Conservation (phyloP, 495 filamentous ascomycete genomes). For the Hyaloscypha finlandica region DNA sequence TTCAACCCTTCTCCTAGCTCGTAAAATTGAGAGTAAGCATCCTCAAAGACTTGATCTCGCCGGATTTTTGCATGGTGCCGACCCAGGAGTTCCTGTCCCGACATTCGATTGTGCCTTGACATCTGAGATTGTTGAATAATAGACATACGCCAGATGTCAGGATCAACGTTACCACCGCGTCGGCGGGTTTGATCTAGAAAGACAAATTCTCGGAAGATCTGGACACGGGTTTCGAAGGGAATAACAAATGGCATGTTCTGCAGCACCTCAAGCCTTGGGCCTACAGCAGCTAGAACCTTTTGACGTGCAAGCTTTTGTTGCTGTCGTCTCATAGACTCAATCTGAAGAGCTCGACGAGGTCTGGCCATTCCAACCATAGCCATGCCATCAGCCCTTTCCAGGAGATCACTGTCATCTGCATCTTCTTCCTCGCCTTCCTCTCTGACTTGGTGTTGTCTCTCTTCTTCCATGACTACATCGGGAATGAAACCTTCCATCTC, state of each 20-base stretch:
- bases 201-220: slow-evolving; percentile 94
- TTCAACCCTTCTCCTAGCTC: slow-evolving; percentile 79
- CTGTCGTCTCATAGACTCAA: slow-evolving; percentile 53
- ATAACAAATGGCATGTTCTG: slow-evolving; percentile 98
- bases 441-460: slow-evolving; percentile 61
- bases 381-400: background rate
- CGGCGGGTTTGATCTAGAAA: slow-evolving; percentile 75
- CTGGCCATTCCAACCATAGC: slow-evolving; percentile 25
- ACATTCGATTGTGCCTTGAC: slow-evolving; percentile 29
- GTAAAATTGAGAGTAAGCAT: slow-evolving; percentile 87
- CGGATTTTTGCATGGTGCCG: slow-evolving; percentile 81
- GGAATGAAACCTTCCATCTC: slow-evolving; percentile 90
- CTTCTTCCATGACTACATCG: slow-evolving; percentile 85
- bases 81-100: slow-evolving; percentile 53
- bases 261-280: slow-evolving; percentile 85
- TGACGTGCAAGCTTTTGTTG: slow-evolving; percentile 66
- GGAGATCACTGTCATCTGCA: slow-evolving; percentile 34
- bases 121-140: slow-evolving; percentile 47
- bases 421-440: slow-evolving; percentile 55
- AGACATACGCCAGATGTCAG: slow-evolving; percentile 76
- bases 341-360: slow-evolving; percentile 30
- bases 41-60: slow-evolving; percentile 78
- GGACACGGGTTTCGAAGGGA: slow-evolving; percentile 86
- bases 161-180: slow-evolving; percentile 73
- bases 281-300: slow-evolving; percentile 71